Percentiles rank a stretch among this genome's conserved stretches.
Conservation (phyloP, 2,329 filamentous ascomycete genomes). For the Neonectria faginata region DNA sequence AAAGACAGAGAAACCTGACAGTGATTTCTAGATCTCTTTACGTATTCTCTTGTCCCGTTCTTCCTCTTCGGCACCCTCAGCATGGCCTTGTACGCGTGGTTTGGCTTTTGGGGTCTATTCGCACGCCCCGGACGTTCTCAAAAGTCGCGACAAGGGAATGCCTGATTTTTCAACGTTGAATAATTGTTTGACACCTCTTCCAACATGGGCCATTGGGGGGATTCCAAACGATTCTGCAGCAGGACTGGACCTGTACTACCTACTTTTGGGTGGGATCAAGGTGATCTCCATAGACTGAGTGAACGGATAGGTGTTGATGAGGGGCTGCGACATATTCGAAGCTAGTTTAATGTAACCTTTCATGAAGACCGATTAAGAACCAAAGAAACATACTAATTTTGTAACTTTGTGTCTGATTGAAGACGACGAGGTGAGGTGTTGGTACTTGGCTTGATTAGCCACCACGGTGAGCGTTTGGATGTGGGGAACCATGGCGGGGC, state of each 20-base stretch:
- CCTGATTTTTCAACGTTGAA: background rate
- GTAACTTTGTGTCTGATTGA: background rate
- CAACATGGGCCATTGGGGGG: background rate
- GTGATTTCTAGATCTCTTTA: slow-evolving; percentile 46
- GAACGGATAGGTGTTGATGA: background rate
- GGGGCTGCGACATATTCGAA: background rate
- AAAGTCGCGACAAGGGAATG: background rate
- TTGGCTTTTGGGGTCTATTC: slow-evolving; percentile 27
- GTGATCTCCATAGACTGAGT: too few relatives aligned
- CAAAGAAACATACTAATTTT: background rate
- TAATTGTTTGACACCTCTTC: background rate
- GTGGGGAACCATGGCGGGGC: slow-evolving; percentile 44
- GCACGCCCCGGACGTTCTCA: background rate
- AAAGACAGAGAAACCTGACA: slow-evolving; percentile 25
- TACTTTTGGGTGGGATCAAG: background rate
- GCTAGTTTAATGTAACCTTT: background rate
- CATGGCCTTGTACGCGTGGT: slow-evolving; percentile 42
- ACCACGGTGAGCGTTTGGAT: slow-evolving; percentile 30
- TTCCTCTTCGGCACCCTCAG: slow-evolving; percentile 52
- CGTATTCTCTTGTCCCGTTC: slow-evolving; percentile 53
- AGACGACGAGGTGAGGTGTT: background rate
- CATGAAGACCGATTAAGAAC: background rate
- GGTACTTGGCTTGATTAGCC: slow-evolving; percentile 1
- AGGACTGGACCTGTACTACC: background rate
- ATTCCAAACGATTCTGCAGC: background rate